Percentiles rank a stretch among this genome's conserved stretches.
Conservation (phyloP, 768 basidiomycete genomes). For the Tricholomella constricta region DNA sequence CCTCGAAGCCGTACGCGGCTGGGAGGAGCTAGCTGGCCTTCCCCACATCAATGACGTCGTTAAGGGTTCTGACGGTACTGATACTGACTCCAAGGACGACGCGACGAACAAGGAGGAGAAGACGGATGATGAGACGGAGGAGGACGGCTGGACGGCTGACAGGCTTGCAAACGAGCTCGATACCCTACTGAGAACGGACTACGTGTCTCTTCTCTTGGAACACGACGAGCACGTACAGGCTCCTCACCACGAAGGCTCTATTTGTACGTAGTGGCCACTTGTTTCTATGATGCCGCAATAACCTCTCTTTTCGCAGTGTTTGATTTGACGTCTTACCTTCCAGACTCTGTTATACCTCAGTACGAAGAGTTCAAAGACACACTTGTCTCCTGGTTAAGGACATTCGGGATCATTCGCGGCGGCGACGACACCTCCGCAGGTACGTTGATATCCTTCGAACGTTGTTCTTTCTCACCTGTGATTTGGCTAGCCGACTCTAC, state of each 20-base stretch:
- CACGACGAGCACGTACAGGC: slow-evolving; percentile 71
- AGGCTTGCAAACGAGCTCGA: slow-evolving; percentile 62
- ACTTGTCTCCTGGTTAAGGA: slow-evolving; percentile 62
- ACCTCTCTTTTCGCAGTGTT: slow-evolving; percentile 56
- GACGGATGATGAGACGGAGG: slow-evolving; percentile 53
- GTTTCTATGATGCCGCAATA: not conserved
- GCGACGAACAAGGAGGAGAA: slow-evolving; percentile 33
- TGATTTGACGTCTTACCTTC: slow-evolving; percentile 79
- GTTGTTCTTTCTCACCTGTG: not conserved
- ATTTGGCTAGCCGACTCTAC: slow-evolving; percentile 48
- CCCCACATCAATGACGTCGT: slow-evolving; percentile 73
- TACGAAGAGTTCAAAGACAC: slow-evolving; percentile 69
- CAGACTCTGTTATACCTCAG: slow-evolving; percentile 72
- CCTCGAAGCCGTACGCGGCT: slow-evolving; percentile 92
- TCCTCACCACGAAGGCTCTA: slow-evolving; percentile 42
- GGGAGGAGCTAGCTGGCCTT: slow-evolving; percentile 73
- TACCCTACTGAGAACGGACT: slow-evolving; percentile 61
- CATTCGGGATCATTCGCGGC: slow-evolving; percentile 57
- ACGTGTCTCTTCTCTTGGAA: slow-evolving; percentile 72
- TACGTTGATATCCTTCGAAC: not conserved
- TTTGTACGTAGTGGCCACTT: slow-evolving; percentile 50
- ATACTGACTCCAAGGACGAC: slow-evolving; percentile 32
- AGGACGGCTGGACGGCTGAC: slow-evolving; percentile 61
- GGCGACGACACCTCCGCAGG: slow-evolving; percentile 40
- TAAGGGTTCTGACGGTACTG: slow-evolving; percentile 45